These are phyloP conservation scores for Umbelopsis ramanniana DNA, from an alignment of 192 early-diverging fungal genomes.

Conservation along the genomic window DNA sequence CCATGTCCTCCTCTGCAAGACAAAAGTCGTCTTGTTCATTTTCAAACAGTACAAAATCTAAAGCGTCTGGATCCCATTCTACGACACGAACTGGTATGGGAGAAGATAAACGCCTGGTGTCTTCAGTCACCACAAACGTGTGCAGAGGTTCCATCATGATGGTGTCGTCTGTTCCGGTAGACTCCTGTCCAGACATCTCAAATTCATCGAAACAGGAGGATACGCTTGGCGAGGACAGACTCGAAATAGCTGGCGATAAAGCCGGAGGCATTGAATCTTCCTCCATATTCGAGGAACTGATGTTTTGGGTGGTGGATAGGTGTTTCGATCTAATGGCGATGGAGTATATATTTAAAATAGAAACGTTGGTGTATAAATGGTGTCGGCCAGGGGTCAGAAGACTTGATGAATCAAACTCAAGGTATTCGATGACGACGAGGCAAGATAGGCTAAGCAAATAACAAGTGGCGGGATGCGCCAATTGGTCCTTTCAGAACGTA, in stretches of 20 bases:
- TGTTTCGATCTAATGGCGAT: background rate
- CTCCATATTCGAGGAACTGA: constrained; percentile 14
- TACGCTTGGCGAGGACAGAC: background rate
- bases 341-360: background rate
- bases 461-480: background rate
- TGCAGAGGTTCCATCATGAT: background rate
- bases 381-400: background rate
- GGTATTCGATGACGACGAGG: background rate
- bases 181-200: constrained; percentile 1
- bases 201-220: background rate
- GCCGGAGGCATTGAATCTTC: constrained; percentile 6
- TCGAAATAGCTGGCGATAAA: constrained; percentile 3
- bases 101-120: background rate
- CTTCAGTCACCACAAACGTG: background rate
- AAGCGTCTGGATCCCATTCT: background rate
- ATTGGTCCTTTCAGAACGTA: constrained; percentile 1
- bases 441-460: background rate
- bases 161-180: background rate
- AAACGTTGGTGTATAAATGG: background rate
- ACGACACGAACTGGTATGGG: background rate
- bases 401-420: background rate
- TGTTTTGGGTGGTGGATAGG: background rate
- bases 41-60: constrained; percentile 7
- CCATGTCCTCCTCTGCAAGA: background rate
- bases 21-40: constrained; percentile 5